Evolutionary conservation across 202 grass and related monocot species (phyloP).

Genomic region (Schoenoplectus tabernaemontani): DNA sequence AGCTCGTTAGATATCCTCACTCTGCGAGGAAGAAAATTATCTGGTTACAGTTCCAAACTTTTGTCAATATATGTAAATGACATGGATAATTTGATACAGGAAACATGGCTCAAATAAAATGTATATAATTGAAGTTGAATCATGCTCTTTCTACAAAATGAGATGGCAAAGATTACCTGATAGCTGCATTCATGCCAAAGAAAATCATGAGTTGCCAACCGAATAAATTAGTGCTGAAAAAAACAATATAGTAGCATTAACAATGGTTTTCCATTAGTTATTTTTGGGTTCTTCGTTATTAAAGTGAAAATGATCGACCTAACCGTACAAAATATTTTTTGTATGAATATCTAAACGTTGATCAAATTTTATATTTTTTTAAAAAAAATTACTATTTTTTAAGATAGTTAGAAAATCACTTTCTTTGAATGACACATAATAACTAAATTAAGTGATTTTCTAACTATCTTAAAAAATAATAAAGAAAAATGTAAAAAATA

Average conservation of each 20-base stretch:
- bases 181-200: constrained; percentile 86
- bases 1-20: constrained; percentile 86
- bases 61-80: not conserved
- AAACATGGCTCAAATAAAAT: not conserved
- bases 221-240: constrained; percentile 53
- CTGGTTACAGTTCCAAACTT: not conserved
- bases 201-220: constrained; percentile 92
- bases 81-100: not conserved
- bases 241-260: not conserved
- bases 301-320: too few relatives aligned
- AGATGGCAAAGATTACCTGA: constrained; percentile 33
- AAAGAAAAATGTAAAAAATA: too few relatives aligned
- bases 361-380: too few relatives aligned
- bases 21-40: constrained; percentile 24
- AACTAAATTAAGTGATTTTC: too few relatives aligned
- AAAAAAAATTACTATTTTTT: too few relatives aligned
- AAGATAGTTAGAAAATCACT: too few relatives aligned
- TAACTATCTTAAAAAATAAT: too few relatives aligned
- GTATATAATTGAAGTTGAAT: too few relatives aligned
- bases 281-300: not conserved
- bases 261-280: not conserved
- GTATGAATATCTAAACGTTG: too few relatives aligned
- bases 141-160: not conserved
- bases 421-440: too few relatives aligned
- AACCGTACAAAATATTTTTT: too few relatives aligned